Base-by-base conservation (phyloP, 2,329 filamentous ascomycete species). In the Fusarium protoensiforme region DNA sequence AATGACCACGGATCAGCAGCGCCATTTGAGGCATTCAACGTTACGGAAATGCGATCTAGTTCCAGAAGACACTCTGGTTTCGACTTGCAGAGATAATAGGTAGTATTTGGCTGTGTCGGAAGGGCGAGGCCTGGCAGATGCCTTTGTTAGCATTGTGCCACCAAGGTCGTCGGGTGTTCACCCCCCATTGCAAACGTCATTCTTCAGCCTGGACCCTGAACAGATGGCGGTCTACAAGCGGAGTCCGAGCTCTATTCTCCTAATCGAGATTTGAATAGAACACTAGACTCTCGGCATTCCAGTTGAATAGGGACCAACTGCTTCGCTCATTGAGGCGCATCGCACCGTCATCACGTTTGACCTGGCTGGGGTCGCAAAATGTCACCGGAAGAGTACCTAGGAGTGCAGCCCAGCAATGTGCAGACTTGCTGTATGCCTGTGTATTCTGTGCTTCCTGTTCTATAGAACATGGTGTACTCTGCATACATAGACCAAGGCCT, bases 21-120 rank as follows among this genome's bases (percentile, higher is more conserved):
- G 38, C 36, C 43, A 63, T 68, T 38, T 65, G 64, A 65, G 51
- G 59, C 71, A 68, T 46, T 61, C 24, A 35, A 53, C 68, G 71
- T 63, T 5, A 22, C 67, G 68, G 43, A 62, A 41, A 27, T 68
- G 67, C 48, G 36, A 56, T 27, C 31, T 38, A 59, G 29, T 31
- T 48, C 3, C 46, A 48, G 27, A 14, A 43, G 24, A 29, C 22
- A n/a, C 18, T 22, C 9, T 46, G 58, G 22, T 27, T 36, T 62
- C 24, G 7, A 46, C 22, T 16, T n/a, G 27, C 24, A 31, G 18
- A 31, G 27, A 31, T n/a, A 51, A 29, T 8, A n/a, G 18, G 24
- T n/a, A 31, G 18, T 11, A 51, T 31, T 51, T 51, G 46, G 27
- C 18, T 31, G 18, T n/a, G 6, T 6, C 4, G 27, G 46, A 20